Evolutionary conservation across 768 basidiomycete genomes (phyloP), one percentile per base, ranked within the genome.

Genomic region (Melanogaster broomeanus): DNA sequence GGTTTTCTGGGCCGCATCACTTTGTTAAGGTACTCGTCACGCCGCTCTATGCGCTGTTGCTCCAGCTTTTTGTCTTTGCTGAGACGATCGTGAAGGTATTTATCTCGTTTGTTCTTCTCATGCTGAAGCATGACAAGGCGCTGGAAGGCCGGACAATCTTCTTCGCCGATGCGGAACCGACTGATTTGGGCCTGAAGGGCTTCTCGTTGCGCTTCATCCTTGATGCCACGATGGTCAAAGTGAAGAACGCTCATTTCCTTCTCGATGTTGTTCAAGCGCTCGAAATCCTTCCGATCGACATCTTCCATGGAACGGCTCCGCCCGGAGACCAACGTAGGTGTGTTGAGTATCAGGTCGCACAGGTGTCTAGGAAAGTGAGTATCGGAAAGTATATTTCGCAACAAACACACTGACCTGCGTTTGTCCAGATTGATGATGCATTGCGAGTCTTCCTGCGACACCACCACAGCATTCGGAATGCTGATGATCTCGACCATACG

Each of bases 61-160:
- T 93, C 90, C 35, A 83, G 77, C 33, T 81, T 76, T 66, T 88
- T 90, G 70, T 92, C 90, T 62, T 83, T 85, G 61, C 82, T 79
- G 12, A 92, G 72, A 3, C 87, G 81, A 30, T 83, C 78, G 19
- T 87, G 84, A 48, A 89, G 63, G 55, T 80, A 75, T 57, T 78
- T 82, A 70, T 94, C 91, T 25, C 91, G 80, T 41, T 88, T 83
- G 67, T 80, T 83, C 75, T 93, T 94, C 64, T 94, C 92, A 50
- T 86, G 78, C 67, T 94, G 91, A 19, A 75, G 61, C 2, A 76
- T 55, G 19, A 91, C 78, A 3, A 87, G 73, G 24, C 72, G 75
- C 52, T 84, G 80, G 75, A 94, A 93, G 80, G 89, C 6, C 85
- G 81, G 10, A 77, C 70, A 13, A 72, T 61, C 56, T 82, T 84